phyloP scores from a whole-genome alignment of 805 yeast species.

The Lipomyces kockii region DNA sequence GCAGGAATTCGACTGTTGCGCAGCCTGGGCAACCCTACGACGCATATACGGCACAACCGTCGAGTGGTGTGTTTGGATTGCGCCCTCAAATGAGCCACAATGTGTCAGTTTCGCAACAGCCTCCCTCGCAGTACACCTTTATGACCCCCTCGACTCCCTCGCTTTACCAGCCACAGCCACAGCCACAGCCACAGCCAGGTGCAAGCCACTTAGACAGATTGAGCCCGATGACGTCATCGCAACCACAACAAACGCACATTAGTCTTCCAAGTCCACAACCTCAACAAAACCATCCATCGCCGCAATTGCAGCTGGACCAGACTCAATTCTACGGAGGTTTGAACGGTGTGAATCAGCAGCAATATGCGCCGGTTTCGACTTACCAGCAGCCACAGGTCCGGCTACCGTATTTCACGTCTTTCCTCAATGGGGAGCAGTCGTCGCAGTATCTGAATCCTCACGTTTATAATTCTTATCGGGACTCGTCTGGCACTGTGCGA shows the following conservation, averaged over 20 bases:
- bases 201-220: background rate
- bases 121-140: constrained; percentile 7
- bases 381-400: constrained; percentile 2
- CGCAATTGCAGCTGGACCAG: constrained; percentile 1
- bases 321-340: background rate
- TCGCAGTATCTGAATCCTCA: background rate
- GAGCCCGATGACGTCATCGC: constrained; percentile 14
- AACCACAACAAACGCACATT: background rate
- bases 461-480: background rate
- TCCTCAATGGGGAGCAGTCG: background rate
- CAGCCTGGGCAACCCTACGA: background rate
- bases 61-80: background rate
- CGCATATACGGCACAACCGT: constrained; percentile 17
- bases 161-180: background rate
- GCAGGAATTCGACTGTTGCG: background rate
- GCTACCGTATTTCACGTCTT: background rate
- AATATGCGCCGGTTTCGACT: background rate
- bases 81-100: constrained; percentile 15
- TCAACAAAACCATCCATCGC: constrained; percentile 15
- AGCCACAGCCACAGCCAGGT: constrained; percentile 9
- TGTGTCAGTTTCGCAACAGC: constrained; percentile 9
- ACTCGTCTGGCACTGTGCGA: background rate
- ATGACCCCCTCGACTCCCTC: background rate
- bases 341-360: background rate
- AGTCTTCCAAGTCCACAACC: background rate